phyloP scores from a whole-genome alignment of 2,329 filamentous ascomycete species.

The Exophiala xenobiotica region DNA sequence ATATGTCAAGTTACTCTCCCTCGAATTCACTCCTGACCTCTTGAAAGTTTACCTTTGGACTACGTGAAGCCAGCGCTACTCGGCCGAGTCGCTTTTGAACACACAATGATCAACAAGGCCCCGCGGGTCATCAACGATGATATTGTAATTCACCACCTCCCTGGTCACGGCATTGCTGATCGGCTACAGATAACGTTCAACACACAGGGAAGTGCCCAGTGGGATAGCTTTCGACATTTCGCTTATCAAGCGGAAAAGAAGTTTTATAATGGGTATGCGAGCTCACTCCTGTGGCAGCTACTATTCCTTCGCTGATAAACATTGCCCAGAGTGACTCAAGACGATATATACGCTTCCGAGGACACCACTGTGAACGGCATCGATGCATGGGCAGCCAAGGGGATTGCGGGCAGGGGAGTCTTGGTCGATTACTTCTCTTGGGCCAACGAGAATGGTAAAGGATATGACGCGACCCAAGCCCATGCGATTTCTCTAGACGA shows the following conservation, averaged over 20 bases:
- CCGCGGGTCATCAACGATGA: constrained; percentile 2
- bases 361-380: constrained; percentile 38
- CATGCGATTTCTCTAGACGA: constrained; percentile 51
- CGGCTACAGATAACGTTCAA: constrained; percentile 30
- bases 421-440: constrained; percentile 46
- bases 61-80: constrained; percentile 37
- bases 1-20: too few relatives aligned
- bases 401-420: constrained; percentile 41
- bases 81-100: constrained; percentile 24
- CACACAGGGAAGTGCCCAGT: constrained; percentile 13
- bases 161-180: too few relatives aligned
- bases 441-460: constrained; percentile 50
- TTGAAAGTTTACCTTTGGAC: constrained; percentile 36
- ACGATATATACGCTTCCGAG: not conserved
- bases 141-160: not conserved
- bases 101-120: constrained; percentile 26
- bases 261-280: constrained; percentile 5
- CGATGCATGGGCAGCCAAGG: constrained; percentile 41
- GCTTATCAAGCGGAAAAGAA: constrained; percentile 6
- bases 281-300: constrained; percentile 7
- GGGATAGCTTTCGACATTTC: constrained; percentile 18
- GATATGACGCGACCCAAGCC: constrained; percentile 43
- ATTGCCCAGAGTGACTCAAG: constrained; percentile 1
- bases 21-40: not conserved
- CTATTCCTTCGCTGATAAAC: too few relatives aligned